Conservation (phyloP, 2,329 filamentous ascomycete genomes). For the Sordariomycetes sp. region DNA sequence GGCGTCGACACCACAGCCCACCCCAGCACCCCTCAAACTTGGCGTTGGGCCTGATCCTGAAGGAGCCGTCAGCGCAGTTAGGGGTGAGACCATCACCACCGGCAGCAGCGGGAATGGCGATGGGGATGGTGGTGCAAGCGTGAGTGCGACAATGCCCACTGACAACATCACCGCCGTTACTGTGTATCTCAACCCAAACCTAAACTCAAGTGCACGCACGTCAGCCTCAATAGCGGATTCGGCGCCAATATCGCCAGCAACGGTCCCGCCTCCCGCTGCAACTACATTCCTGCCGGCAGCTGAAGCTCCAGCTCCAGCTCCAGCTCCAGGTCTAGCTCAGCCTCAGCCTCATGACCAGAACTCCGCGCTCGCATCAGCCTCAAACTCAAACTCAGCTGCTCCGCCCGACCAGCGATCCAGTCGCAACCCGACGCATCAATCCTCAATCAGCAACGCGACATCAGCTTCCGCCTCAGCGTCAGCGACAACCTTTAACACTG, state of each 20-base stretch:
- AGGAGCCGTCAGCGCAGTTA: too few species aligned
- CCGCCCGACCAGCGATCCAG: background rate
- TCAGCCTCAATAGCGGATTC: background rate
- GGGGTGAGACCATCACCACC: background rate
- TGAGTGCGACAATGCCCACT: background rate
- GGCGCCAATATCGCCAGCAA: too few species aligned
- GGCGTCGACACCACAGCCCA: background rate
- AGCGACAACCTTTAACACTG: slow-evolving; percentile 1
- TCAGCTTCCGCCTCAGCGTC: slow-evolving; percentile 1
- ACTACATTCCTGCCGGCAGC: background rate
- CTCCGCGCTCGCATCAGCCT: background rate
- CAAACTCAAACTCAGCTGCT: background rate
- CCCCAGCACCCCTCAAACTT: background rate
- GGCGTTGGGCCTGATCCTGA: too few species aligned
- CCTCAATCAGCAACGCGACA: slow-evolving; percentile 3
- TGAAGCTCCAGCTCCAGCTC: background rate
- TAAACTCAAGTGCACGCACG: background rate
- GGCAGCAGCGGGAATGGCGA: background rate
- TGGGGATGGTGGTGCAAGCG: too few species aligned
- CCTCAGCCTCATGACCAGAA: background rate
- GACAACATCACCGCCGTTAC: background rate
- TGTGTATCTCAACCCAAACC: too few species aligned
- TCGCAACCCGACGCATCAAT: background rate
- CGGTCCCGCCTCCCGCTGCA: background rate
- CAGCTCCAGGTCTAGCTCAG: background rate